phyloP scores from a whole-genome alignment of 176 grass and related monocot species.

The Poa pratensis region DNA sequence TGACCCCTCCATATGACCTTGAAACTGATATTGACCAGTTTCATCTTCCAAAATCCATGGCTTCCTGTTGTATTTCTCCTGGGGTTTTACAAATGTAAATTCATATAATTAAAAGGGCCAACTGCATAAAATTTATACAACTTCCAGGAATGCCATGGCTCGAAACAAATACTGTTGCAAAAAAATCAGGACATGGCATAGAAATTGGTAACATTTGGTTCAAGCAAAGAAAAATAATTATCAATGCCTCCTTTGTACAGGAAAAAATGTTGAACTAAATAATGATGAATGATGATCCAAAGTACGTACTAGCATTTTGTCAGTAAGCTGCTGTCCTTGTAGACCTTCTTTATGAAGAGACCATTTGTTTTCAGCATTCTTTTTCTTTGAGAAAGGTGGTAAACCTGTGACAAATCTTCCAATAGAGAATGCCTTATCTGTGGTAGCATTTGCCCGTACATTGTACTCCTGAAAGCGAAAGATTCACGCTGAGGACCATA shows the following conservation, averaged over 20 bases:
- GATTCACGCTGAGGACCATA: background rate
- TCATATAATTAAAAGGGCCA: constrained; percentile 15
- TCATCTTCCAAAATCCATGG: constrained; percentile 99
- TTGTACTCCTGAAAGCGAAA: constrained; percentile 82
- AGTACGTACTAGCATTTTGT: constrained; percentile 64
- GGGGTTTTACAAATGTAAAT: constrained; percentile 32
- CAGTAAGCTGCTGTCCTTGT: constrained; percentile 81
- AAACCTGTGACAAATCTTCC: constrained; percentile 91
- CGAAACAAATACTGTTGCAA: background rate
- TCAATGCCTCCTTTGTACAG: background rate
- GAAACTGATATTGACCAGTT: constrained; percentile 95
- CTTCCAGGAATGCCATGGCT: constrained; percentile 4
- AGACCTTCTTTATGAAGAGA: constrained; percentile 93
- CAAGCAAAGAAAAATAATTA: constrained; percentile 16
- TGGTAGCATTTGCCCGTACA: constrained; percentile 74
- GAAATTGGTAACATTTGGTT: constrained; percentile 11
- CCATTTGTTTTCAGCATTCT: constrained; percentile 89
- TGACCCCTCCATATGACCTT: constrained; percentile 91
- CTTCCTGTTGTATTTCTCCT: constrained; percentile 91
- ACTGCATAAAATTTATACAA: constrained; percentile 7
- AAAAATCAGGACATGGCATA: background rate
- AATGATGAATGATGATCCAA: constrained; percentile 30
- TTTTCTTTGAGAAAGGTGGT: constrained; percentile 92
- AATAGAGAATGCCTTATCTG: constrained; percentile 78
- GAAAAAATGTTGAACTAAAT: background rate